Evolutionary conservation across 2,329 filamentous ascomycete genomes (phyloP).

Genomic region (Davidsoniella eucalypti): DNA sequence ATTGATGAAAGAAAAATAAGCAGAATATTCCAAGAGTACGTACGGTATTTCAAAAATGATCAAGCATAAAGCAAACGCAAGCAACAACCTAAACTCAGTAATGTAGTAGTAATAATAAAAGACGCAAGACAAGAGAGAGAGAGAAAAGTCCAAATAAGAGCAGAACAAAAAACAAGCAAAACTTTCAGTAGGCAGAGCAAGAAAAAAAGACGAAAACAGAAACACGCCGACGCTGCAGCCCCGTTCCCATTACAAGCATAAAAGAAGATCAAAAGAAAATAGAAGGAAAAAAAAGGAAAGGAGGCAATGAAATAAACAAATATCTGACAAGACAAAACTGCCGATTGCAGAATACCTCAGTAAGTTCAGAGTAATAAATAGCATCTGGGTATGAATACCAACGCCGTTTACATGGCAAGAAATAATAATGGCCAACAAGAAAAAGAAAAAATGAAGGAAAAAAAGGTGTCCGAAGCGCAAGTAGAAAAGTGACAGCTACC

Average conservation of each 20-base stretch:
- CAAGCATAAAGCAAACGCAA: no score
- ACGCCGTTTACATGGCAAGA: no score
- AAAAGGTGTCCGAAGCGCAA: neutral
- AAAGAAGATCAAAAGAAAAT: neutral
- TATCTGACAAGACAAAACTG: neutral
- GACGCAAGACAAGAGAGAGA: no score
- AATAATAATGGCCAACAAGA: neutral
- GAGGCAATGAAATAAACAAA: neutral
- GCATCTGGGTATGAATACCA: no score
- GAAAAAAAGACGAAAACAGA: neutral
- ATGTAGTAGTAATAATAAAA: no score
- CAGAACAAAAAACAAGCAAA: no score
- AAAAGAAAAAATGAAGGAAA: neutral
- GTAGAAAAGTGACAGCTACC: neutral
- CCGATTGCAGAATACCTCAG: neutral
- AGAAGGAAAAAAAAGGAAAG: neutral
- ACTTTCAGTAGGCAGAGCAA: no score
- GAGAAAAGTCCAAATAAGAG: no score
- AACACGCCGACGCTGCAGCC: conserved; percentile 6
- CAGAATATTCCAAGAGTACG: no score
- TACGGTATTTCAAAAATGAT: no score
- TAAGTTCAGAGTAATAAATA: neutral
- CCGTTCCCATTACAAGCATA: conserved; percentile 6
- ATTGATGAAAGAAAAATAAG: no score
- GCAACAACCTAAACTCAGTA: no score